Percentiles rank a stretch among this genome's conserved stretches.
These are phyloP conservation scores for Heracleum sosnowskyi DNA, from an alignment of 129 eudicot genomes.

Conservation along the genomic window DNA sequence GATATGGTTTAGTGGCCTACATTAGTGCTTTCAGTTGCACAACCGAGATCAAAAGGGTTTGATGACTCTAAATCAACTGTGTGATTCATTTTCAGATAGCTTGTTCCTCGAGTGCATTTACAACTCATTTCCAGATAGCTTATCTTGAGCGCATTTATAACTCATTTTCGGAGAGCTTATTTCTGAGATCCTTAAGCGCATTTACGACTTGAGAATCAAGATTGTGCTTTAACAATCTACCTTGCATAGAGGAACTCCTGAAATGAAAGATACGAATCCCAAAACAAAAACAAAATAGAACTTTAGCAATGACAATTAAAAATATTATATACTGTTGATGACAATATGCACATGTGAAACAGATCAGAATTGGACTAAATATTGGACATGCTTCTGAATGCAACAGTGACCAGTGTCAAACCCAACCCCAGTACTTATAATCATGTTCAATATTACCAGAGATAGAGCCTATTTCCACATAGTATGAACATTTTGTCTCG, in stretches of 20 bases:
- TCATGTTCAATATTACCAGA: not conserved
- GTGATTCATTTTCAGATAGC: slow-evolving; percentile 38
- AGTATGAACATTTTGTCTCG: not conserved
- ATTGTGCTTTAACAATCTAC: slow-evolving; percentile 73
- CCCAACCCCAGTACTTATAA: not conserved
- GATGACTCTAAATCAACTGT: not conserved
- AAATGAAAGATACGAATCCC: slow-evolving; percentile 28
- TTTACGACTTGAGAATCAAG: slow-evolving; percentile 70
- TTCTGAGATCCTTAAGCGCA: slow-evolving; percentile 85
- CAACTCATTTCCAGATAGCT: too few species aligned
- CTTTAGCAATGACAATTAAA: not conserved
- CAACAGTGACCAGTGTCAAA: not conserved
- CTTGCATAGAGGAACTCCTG: slow-evolving; percentile 46
- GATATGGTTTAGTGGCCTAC: not conserved
- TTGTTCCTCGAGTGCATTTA: slow-evolving; percentile 40
- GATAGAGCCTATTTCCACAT: not conserved
- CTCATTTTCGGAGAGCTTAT: slow-evolving; percentile 45
- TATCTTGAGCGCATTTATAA: slow-evolving; percentile 64
- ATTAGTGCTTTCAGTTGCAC: not conserved
- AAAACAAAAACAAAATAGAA: not conserved
- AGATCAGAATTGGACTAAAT: not conserved
- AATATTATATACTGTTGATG: not conserved
- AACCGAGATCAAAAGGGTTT: not conserved
- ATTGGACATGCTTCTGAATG: not conserved
- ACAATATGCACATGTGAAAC: not conserved